A percentile compares a stretch with the other conserved stretches of the same genome.
Conservation (phyloP, 1,139 yeast species). For the Eremothecium cymbalariae region DNA sequence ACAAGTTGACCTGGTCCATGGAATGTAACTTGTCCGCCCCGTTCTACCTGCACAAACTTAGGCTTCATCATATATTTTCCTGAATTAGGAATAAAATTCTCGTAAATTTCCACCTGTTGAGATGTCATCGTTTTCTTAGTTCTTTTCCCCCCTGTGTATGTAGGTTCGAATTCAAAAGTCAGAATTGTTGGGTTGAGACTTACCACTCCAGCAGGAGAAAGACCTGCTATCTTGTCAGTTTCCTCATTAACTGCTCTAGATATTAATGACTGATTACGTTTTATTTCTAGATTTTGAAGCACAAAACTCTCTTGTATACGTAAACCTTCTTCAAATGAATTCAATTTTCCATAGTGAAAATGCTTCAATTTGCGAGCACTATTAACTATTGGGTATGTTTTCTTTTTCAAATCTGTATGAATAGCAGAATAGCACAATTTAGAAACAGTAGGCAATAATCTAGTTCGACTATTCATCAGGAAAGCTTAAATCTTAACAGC, state of each 20-base stretch:
- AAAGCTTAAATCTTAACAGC: too few relatives aligned
- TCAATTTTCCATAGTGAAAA: conserved; percentile 49
- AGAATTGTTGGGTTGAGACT: conserved; percentile 58
- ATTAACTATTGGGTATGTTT: conserved; percentile 25
- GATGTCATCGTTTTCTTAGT: conserved; percentile 45
- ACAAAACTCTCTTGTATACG: conserved; percentile 55
- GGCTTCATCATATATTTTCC: conserved; percentile 34
- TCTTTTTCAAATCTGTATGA: too few relatives aligned
- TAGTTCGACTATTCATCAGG: too few relatives aligned
- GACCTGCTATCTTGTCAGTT: conserved; percentile 41
- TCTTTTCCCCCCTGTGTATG: conserved; percentile 84
- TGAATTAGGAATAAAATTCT: conserved; percentile 20
- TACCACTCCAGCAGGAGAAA: conserved; percentile 41
- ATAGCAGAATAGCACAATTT: too few relatives aligned
- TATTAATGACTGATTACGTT: conserved; percentile 47
- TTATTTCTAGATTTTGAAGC: conserved; percentile 54
- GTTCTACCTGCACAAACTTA: conserved; percentile 60
- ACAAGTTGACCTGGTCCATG: conserved; percentile 96
- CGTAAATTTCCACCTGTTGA: conserved; percentile 29
- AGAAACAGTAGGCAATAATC: too few relatives aligned
- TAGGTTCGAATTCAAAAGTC: conserved; percentile 75
- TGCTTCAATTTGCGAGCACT: conserved; percentile 44
- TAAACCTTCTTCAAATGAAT: conserved; percentile 51
- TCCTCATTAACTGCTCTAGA: conserved; percentile 30
- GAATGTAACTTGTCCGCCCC: conserved; percentile 98